Evolutionary conservation across 23 red algal genomes (phyloP).

Genomic region (Gracilaria caudata): DNA sequence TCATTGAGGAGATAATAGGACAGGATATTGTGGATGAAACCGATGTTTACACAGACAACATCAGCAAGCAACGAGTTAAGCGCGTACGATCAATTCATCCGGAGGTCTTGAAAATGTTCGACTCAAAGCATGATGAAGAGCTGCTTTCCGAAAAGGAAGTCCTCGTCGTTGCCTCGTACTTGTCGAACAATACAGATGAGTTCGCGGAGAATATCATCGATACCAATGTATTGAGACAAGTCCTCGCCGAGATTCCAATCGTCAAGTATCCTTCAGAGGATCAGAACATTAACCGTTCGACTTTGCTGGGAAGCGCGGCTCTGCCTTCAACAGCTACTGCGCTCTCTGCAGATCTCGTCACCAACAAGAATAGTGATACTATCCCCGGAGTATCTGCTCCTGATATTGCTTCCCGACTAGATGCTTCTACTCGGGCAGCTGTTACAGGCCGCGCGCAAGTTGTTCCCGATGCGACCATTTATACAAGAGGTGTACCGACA

Average conservation of each 20-base stretch:
- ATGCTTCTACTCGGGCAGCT: slow-evolving; percentile 11
- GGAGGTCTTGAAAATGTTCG: slow-evolving; percentile 84
- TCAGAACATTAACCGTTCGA: background rate
- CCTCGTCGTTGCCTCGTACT: slow-evolving; percentile 68
- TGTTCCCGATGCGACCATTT: slow-evolving; percentile 60
- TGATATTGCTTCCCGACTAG: slow-evolving; percentile 17
- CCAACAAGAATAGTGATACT: background rate
- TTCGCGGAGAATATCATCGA: slow-evolving; percentile 54
- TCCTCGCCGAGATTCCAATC: slow-evolving; percentile 63
- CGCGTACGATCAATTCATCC: slow-evolving; percentile 81
- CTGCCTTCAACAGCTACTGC: background rate
- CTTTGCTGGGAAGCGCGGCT: background rate
- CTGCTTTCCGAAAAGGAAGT: slow-evolving; percentile 76
- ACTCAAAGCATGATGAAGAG: slow-evolving; percentile 62
- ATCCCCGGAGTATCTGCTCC: background rate
- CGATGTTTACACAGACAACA: slow-evolving; percentile 93
- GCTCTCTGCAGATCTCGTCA: background rate
- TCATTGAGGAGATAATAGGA: slow-evolving; percentile 97
- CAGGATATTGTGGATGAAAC: slow-evolving; percentile 99
- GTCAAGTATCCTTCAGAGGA: slow-evolving; percentile 55
- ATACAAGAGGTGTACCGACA: slow-evolving; percentile 82
- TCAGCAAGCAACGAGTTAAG: slow-evolving; percentile 61
- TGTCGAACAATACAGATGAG: slow-evolving; percentile 69
- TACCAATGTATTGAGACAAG: slow-evolving; percentile 51
- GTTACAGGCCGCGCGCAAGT: background rate